Evolutionary conservation across 2,329 filamentous ascomycete species (phyloP), one percentile per base, ranked within the genome.

Genomic region (Colletotrichum sp.): DNA sequence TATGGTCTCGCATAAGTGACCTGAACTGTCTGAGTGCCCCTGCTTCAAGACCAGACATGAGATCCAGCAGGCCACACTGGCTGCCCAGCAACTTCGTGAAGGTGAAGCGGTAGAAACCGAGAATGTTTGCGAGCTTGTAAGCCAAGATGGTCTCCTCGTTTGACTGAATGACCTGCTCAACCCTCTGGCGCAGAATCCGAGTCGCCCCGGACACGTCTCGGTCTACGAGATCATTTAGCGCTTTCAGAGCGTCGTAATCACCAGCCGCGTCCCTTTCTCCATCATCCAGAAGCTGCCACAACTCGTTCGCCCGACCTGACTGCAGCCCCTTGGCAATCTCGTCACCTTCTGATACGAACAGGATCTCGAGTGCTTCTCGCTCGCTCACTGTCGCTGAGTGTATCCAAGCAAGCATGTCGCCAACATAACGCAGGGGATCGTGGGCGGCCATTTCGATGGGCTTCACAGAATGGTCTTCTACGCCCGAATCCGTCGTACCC

Each of bases 391-490:
- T 94, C 4, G 96, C 94, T 1, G 97, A 98, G 83, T 99, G 97
- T 8, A 94, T 93, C 97, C 97, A 99, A 7, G 97, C 97, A 16
- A 99, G 90, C 96, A 99, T 99, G 82, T 99, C 97, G 69, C 97
- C 96, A 4, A 97, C 93, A 83, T 98, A 98, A 24, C 97, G 92
- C 30, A 98, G 86, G 2, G 95, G 93, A 81, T 99, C 97, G 82
- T 98, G 96, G 1, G 97, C 96, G 13, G 93, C 94, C 79, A 98
- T 91, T 82, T 99, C 96, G 78, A 99, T 99, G 0, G 97, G 96
- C 82, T 98, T 98, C 43, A 94, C 88, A 4, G 90, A 90, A 28
- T 87, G 86, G 77, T 94, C 91, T 60, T 90, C 88, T 30, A 88
- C 88, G 0, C 91, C 90, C 13, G 88, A 89, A 8, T 91, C 86